Percentiles rank a stretch among this genome's conserved stretches.
Evolutionary conservation across 345 rosid genomes (phyloP).

Genomic region (Atalantia buxifolia): DNA sequence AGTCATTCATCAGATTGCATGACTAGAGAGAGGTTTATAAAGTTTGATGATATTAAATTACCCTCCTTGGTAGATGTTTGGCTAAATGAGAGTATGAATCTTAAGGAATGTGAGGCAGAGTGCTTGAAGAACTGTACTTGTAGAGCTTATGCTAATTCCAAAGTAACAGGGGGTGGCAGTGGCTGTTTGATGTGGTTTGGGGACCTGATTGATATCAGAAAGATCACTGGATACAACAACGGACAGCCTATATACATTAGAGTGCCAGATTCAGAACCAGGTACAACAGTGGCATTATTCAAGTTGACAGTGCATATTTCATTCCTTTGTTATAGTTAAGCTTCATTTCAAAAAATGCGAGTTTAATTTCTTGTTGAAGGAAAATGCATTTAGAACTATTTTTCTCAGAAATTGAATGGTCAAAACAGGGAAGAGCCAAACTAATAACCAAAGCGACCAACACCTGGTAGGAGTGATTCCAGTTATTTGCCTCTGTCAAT

Average conservation of each 20-base stretch:
- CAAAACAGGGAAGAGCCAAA: background rate
- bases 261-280: conserved; percentile 18
- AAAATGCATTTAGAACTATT: background rate
- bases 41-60: conserved; percentile 14
- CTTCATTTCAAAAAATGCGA: background rate
- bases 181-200: conserved; percentile 12
- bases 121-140: conserved; percentile 19
- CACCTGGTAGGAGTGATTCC: background rate
- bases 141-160: conserved; percentile 20
- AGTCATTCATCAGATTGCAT: conserved; percentile 11
- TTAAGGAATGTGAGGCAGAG: background rate
- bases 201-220: conserved; percentile 1
- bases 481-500: too few relatives aligned
- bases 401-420: background rate
- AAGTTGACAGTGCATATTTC: background rate
- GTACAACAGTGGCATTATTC: conserved; percentile 1
- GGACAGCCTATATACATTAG: conserved; percentile 28
- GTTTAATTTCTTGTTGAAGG: background rate
- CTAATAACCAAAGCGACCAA: background rate
- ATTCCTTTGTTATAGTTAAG: background rate
- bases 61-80: background rate
- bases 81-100: conserved; percentile 12
- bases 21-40: conserved; percentile 9
- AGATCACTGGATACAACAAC: background rate
- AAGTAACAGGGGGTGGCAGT: conserved; percentile 3